A percentile compares a stretch with the other conserved stretches of the same genome.
phyloP scores from a whole-genome alignment of 495 filamentous ascomycete genomes.

The Terfezia claveryi region DNA sequence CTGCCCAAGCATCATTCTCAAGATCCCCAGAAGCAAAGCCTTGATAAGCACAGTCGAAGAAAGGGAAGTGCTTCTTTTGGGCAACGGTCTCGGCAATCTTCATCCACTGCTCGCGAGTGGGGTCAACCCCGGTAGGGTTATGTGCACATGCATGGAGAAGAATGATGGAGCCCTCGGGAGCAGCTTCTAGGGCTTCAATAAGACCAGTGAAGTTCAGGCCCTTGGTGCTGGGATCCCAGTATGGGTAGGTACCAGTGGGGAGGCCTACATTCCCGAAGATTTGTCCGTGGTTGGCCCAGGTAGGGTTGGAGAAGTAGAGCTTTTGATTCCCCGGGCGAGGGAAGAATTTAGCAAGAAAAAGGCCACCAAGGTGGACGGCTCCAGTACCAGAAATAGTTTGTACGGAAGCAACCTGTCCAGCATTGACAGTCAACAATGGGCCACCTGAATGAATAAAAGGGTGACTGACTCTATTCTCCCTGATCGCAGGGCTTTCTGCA shows the following conservation, averaged over 20 bases:
- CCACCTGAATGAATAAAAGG: not conserved
- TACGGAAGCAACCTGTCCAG: constrained; percentile 30
- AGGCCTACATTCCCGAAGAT: constrained; percentile 87
- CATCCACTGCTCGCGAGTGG: constrained; percentile 83
- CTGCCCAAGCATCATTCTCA: constrained; percentile 61
- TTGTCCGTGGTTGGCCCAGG: constrained; percentile 97
- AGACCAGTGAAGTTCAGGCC: constrained; percentile 85
- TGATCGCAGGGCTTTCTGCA: constrained; percentile 51
- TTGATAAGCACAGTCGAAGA: constrained; percentile 97
- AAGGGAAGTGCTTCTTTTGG: constrained; percentile 70
- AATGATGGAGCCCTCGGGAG: constrained; percentile 60
- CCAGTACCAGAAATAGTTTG: constrained; percentile 88
- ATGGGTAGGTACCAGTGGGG: constrained; percentile 64
- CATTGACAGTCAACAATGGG: not conserved
- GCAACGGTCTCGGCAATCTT: constrained; percentile 57
- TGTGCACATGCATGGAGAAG: constrained; percentile 93
- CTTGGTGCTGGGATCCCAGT: constrained; percentile 68
- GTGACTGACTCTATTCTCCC: constrained; percentile 49
- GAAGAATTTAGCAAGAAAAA: constrained; percentile 68
- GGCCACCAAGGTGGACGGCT: constrained; percentile 66
- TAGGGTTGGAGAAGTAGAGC: constrained; percentile 80
- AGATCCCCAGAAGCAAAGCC: constrained; percentile 92
- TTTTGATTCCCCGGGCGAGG: constrained; percentile 33
- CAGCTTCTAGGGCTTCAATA: constrained; percentile 40
- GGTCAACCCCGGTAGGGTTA: constrained; percentile 96